phyloP scores from a whole-genome alignment of 768 basidiomycete species.

The Mycena pura region DNA sequence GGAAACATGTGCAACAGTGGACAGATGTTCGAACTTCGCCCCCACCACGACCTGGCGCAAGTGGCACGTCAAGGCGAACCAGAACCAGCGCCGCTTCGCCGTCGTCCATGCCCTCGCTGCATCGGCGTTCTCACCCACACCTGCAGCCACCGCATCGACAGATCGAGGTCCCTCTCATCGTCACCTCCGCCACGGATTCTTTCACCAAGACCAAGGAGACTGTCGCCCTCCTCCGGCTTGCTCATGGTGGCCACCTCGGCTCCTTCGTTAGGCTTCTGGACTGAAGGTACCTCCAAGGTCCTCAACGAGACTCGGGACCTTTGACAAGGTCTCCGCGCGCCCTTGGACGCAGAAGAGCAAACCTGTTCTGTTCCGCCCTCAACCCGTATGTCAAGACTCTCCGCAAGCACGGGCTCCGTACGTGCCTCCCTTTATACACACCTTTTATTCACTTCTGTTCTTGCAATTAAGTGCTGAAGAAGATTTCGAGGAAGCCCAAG shows the following conservation, averaged over 20 bases:
- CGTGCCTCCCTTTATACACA: conserved; percentile 45
- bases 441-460: not conserved
- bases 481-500: conserved; percentile 70
- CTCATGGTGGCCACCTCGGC: too few species aligned
- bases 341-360: conserved; percentile 99
- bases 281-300: conserved; percentile 95
- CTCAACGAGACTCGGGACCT: conserved; percentile 96
- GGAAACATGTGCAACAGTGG: conserved; percentile 99
- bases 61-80: conserved; percentile 99
- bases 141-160: conserved; percentile 98
- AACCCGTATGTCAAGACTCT: conserved; percentile 98
- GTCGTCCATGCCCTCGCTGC: conserved; percentile 97
- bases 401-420: conserved; percentile 87
- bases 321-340: conserved; percentile 84
- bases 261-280: conserved; percentile 84
- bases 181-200: conserved; percentile 79
- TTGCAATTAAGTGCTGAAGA: conserved; percentile 74
- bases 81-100: conserved; percentile 98
- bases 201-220: conserved; percentile 98
- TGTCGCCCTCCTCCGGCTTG: conserved; percentile 91
- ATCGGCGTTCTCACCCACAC: conserved; percentile 98
- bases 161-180: conserved; percentile 95
- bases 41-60: conserved; percentile 99
- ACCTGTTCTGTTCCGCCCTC: conserved; percentile 91
- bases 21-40: conserved; percentile 99